Conservation (phyloP, 192 early-diverging fungal species). For the Linnemannia hyalina region DNA sequence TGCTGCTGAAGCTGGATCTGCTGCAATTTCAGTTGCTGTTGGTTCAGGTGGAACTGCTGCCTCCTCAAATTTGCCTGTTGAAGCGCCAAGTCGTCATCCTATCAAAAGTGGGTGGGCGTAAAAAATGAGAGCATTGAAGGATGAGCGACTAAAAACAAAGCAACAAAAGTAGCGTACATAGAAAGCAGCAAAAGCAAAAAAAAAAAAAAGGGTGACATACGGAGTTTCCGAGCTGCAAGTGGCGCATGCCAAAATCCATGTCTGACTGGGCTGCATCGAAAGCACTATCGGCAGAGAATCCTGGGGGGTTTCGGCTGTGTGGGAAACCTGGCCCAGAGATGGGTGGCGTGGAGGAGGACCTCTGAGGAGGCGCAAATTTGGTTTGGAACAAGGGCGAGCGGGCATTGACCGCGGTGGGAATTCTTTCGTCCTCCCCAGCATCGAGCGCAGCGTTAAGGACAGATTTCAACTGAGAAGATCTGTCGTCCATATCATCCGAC, state of each 20-base stretch:
- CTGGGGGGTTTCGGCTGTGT: conserved; percentile 3
- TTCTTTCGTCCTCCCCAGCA: conserved; percentile 28
- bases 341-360: conserved; percentile 34
- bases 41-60: conserved; percentile 30
- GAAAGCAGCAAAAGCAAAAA: neutral
- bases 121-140: neutral
- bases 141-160: neutral
- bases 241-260: conserved; percentile 28
- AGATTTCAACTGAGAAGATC: conserved; percentile 30
- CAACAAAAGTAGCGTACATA: neutral
- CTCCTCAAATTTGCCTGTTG: conserved; percentile 31
- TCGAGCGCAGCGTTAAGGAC: conserved; percentile 37
- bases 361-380: conserved; percentile 43
- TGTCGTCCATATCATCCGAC: conserved; percentile 31
- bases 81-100: conserved; percentile 32
- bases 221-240: conserved; percentile 25
- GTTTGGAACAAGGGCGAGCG: conserved; percentile 28
- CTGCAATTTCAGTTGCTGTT: conserved; percentile 32
- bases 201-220: conserved; percentile 6
- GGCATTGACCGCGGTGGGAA: conserved; percentile 14
- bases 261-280: conserved; percentile 11
- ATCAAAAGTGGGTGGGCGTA: neutral
- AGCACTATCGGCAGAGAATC: conserved; percentile 7
- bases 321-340: neutral
- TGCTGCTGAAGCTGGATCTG: conserved; percentile 42